Percentiles rank a stretch among this genome's conserved stretches.
phyloP scores from a whole-genome alignment of 1,284 basidiomycete species.

The Moniliophthora roreri region DNA sequence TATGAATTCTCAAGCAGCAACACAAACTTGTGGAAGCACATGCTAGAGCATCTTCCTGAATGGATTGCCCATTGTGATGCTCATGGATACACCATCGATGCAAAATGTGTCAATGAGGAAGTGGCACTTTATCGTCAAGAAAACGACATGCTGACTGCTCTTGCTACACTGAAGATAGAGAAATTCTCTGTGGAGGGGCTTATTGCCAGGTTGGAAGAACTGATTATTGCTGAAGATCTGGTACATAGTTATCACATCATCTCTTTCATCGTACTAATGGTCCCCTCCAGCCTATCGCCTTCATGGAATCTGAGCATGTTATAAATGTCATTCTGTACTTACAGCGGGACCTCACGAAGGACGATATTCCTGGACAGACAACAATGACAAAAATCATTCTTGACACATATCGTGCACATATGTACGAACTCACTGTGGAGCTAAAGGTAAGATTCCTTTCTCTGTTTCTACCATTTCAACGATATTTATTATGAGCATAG shows the following conservation, averaged over 20 bases:
- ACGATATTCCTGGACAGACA: not conserved
- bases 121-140: too few relatives aligned
- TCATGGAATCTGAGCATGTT: not conserved
- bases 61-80: too few relatives aligned
- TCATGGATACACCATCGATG: too few relatives aligned
- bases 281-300: not conserved
- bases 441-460: not conserved
- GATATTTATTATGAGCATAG: not conserved
- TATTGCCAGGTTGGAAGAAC: not conserved
- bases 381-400: not conserved
- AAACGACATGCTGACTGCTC: too few relatives aligned
- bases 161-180: not conserved
- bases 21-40: too few relatives aligned
- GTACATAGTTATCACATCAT: not conserved
- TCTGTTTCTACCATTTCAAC: not conserved
- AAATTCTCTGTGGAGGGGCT: not conserved
- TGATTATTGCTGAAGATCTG: conserved; percentile 2
- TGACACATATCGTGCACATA: not conserved
- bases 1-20: too few relatives aligned
- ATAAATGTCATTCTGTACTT: not conserved
- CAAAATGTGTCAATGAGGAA: too few relatives aligned
- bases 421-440: not conserved
- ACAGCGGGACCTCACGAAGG: not conserved
- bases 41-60: too few relatives aligned
- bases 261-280: not conserved